These are phyloP conservation scores for Tubosaeta sp. DNA, from an alignment of 768 basidiomycete genomes.

Conservation along the genomic window DNA sequence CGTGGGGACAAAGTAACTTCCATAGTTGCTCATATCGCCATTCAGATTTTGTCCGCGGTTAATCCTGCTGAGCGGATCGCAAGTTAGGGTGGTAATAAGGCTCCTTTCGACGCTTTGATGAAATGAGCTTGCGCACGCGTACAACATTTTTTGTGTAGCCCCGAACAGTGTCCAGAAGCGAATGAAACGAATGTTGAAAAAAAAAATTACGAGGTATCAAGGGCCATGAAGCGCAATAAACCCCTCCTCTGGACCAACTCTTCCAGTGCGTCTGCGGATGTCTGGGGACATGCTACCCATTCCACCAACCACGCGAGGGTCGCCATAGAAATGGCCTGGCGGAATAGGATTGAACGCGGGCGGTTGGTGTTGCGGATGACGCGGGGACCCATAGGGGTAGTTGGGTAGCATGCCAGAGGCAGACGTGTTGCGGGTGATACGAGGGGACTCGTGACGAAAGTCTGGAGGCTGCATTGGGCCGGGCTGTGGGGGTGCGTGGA, in stretches of 20 bases:
- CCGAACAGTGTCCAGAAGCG: background rate
- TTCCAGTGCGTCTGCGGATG: slow-evolving; percentile 28
- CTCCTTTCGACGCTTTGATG: too few species aligned
- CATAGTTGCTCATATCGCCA: too few species aligned
- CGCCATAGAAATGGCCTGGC: slow-evolving; percentile 41
- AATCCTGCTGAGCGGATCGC: too few species aligned
- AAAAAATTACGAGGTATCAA: too few species aligned
- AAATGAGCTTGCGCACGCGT: too few species aligned
- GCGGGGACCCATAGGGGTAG: slow-evolving; percentile 29
- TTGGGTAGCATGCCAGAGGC: slow-evolving; percentile 25
- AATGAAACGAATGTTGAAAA: too few species aligned
- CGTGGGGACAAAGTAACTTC: too few species aligned
- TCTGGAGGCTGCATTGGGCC: slow-evolving; percentile 32
- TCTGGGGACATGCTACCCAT: slow-evolving; percentile 37
- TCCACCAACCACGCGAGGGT: slow-evolving; percentile 27
- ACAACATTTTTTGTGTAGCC: too few species aligned
- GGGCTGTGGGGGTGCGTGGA: slow-evolving; percentile 16
- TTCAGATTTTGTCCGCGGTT: too few species aligned
- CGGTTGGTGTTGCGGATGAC: slow-evolving; percentile 29
- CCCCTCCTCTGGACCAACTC: slow-evolving; percentile 31
- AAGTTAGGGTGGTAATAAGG: too few species aligned
- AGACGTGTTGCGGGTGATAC: slow-evolving; percentile 30
- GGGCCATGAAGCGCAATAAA: slow-evolving; percentile 31
- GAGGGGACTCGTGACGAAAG: slow-evolving; percentile 32
- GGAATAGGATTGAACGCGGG: slow-evolving; percentile 32